These are phyloP conservation scores for Hysterium pulicare DNA, from an alignment of 2,329 filamentous ascomycete genomes.

Conservation along the genomic window DNA sequence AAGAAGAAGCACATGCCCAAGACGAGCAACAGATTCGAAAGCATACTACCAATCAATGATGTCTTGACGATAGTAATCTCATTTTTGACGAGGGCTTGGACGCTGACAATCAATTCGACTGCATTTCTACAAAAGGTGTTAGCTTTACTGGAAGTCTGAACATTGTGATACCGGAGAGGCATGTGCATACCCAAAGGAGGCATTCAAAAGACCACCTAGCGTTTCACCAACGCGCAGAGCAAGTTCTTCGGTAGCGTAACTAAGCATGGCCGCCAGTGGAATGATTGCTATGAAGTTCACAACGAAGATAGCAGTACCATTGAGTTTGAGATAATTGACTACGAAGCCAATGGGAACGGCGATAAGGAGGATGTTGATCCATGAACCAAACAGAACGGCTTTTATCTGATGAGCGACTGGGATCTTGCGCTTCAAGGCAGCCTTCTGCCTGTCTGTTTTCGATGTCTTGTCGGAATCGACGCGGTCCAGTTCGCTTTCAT, in stretches of 20 bases:
- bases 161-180: no score
- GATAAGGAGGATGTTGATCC: constrained; percentile 79
- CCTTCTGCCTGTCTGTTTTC: constrained; percentile 30
- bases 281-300: constrained; percentile 95
- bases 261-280: constrained; percentile 80
- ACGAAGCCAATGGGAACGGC: constrained; percentile 75
- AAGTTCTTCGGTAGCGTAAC: constrained; percentile 87
- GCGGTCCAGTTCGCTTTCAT: constrained; percentile 13
- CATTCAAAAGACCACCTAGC: constrained; percentile 83
- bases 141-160: no score
- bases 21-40: constrained; percentile 85
- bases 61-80: constrained; percentile 87
- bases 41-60: constrained; percentile 84
- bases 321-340: constrained; percentile 59
- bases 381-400: constrained; percentile 74
- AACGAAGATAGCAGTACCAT: constrained; percentile 59
- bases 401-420: constrained; percentile 56
- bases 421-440: constrained; percentile 31
- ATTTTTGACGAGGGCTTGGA: constrained; percentile 72
- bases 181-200: constrained; percentile 71
- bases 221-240: constrained; percentile 75
- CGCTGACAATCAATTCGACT: constrained; percentile 82
- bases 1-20: constrained; percentile 92
- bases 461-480: constrained; percentile 22
- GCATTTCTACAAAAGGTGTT: constrained; percentile 59